Conservation (phyloP, 2,329 filamentous ascomycete species). For the Didymella exigua region DNA sequence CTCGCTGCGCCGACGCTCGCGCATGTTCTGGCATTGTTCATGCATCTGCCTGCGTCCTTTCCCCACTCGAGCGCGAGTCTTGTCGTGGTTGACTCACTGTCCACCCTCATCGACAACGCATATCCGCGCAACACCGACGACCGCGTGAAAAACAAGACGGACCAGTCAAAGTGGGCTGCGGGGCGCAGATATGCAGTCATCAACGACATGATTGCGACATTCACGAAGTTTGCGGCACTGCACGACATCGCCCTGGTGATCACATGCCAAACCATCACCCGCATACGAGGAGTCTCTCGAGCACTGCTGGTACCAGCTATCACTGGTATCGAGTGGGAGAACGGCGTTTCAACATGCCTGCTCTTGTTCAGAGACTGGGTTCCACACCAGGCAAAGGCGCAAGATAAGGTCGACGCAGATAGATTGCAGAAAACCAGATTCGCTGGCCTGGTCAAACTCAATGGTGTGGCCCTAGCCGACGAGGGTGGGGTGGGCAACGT, state of each 20-base stretch:
- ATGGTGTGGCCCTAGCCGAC: slow-evolving; percentile 48
- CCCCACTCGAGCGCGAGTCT: slow-evolving; percentile 69
- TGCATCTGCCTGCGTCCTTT: slow-evolving; percentile 67
- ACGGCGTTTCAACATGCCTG: slow-evolving; percentile 72
- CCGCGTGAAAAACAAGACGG: slow-evolving; percentile 51
- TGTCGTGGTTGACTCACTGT: slow-evolving; percentile 78
- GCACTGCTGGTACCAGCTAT: slow-evolving; percentile 77
- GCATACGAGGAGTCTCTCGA: slow-evolving; percentile 68
- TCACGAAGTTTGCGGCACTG: slow-evolving; percentile 75
- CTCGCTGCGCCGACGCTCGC: slow-evolving; percentile 64
- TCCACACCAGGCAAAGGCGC: slow-evolving; percentile 37
- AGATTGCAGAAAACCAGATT: slow-evolving; percentile 47
- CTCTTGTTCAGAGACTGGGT: slow-evolving; percentile 77
- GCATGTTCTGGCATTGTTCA: slow-evolving; percentile 73
- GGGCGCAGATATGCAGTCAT: slow-evolving; percentile 65
- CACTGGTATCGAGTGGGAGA: slow-evolving; percentile 79
- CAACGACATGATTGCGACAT: slow-evolving; percentile 64
- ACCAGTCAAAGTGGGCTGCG: slow-evolving; percentile 56
- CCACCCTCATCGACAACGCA: slow-evolving; percentile 75
- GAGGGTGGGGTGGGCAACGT: slow-evolving; percentile 52
- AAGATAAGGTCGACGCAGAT: slow-evolving; percentile 32
- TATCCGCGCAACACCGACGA: slow-evolving; percentile 66
- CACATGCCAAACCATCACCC: slow-evolving; percentile 81
- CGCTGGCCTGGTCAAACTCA: slow-evolving; percentile 52
- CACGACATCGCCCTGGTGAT: slow-evolving; percentile 75